Conservation (phyloP, 768 basidiomycete genomes). For the Lactifluus volemus region DNA sequence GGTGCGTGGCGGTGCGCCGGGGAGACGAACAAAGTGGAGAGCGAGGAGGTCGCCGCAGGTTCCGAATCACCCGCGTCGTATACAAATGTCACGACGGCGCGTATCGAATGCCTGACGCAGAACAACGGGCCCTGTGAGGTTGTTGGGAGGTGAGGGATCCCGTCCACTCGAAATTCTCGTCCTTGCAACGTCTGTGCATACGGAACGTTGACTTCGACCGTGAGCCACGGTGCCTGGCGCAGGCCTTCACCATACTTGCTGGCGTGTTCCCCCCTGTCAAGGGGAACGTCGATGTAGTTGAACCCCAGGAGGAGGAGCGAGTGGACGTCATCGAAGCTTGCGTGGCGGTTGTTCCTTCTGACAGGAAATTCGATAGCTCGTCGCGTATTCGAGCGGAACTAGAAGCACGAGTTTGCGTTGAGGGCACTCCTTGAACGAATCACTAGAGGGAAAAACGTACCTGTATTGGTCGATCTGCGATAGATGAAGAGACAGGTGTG, state of each 20-base stretch:
- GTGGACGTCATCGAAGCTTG: slow-evolving; percentile 38
- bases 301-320: slow-evolving; percentile 40
- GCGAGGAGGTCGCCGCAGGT: slow-evolving; percentile 19
- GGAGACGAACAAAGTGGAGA: slow-evolving; percentile 36
- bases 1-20: slow-evolving; percentile 25
- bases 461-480: slow-evolving; percentile 59
- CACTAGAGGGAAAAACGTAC: slow-evolving; percentile 31
- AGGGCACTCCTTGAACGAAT: too few species aligned
- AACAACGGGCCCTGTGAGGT: slow-evolving; percentile 8
- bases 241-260: slow-evolving; percentile 34
- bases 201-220: slow-evolving; percentile 47
- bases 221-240: slow-evolving; percentile 41
- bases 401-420: neutral
- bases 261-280: slow-evolving; percentile 42
- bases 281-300: slow-evolving; percentile 39
- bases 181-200: slow-evolving; percentile 28
- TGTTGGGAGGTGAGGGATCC: slow-evolving; percentile 11
- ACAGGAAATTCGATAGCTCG: slow-evolving; percentile 49
- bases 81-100: neutral
- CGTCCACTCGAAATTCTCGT: neutral
- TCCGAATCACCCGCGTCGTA: slow-evolving; percentile 1
- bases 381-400: slow-evolving; percentile 34
- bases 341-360: slow-evolving; percentile 52
- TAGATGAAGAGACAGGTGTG: slow-evolving; percentile 47
- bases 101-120: slow-evolving; percentile 23